phyloP scores from a whole-genome alignment of 2,329 filamentous ascomycete genomes.

The Zasmidium angulare region DNA sequence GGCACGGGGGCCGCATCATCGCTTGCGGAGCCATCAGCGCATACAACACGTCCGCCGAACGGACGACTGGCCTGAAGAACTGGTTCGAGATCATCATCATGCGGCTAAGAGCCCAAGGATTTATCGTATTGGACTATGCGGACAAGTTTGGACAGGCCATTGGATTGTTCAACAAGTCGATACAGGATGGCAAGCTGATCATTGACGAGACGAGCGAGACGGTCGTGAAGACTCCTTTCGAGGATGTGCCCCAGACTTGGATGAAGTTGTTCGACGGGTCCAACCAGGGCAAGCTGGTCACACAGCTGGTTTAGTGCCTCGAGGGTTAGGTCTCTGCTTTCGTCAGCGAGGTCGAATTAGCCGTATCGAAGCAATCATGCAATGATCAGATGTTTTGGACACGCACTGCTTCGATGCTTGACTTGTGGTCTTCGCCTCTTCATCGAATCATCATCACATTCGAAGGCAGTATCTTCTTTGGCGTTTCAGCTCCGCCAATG shows the following conservation, averaged over 20 bases:
- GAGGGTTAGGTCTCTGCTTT: background rate
- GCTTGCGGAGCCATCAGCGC: slow-evolving; percentile 71
- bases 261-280: slow-evolving; percentile 48
- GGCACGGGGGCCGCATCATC: slow-evolving; percentile 61
- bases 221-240: slow-evolving; percentile 48
- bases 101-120: slow-evolving; percentile 34
- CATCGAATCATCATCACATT: too few species aligned
- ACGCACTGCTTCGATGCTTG: too few species aligned
- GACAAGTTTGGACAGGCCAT: slow-evolving; percentile 26
- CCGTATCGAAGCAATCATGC: too few species aligned
- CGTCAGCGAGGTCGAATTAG: background rate
- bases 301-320: slow-evolving; percentile 28
- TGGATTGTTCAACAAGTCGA: slow-evolving; percentile 30
- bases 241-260: slow-evolving; percentile 53
- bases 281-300: slow-evolving; percentile 51
- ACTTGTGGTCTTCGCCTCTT: too few species aligned
- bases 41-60: slow-evolving; percentile 59
- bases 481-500: background rate
- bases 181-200: slow-evolving; percentile 48
- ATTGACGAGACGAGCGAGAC: slow-evolving; percentile 49
- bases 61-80: slow-evolving; percentile 35
- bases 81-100: slow-evolving; percentile 39
- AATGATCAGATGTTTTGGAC: too few species aligned
- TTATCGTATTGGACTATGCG: slow-evolving; percentile 36
- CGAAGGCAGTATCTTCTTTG: too few species aligned